Evolutionary conservation across 2,329 filamentous ascomycete species (phyloP).

Genomic region (Nannizzia gypsea): DNA sequence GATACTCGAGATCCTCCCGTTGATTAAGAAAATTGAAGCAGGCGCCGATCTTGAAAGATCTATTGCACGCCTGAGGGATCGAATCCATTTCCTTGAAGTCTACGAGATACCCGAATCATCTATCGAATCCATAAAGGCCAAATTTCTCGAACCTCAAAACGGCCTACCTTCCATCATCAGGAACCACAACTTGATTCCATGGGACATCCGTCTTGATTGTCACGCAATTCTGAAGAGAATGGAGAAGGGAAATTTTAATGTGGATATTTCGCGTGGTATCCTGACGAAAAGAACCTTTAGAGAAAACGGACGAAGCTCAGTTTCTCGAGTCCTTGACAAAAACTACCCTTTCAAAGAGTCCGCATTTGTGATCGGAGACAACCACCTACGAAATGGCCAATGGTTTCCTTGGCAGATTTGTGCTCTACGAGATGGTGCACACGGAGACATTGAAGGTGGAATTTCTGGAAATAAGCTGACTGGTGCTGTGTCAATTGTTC

Average conservation of each 20-base stretch:
- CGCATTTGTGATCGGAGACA: slow-evolving; percentile 10
- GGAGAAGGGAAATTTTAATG: slow-evolving; percentile 11
- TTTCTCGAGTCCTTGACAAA: slow-evolving; percentile 11
- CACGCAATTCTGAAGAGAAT: slow-evolving; percentile 10
- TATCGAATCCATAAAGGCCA: not conserved
- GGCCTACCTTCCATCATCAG: slow-evolving; percentile 12
- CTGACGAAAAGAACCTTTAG: not conserved
- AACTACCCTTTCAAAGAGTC: slow-evolving; percentile 7
- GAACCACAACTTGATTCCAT: slow-evolving; percentile 7
- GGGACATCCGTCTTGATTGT: slow-evolving; percentile 14
- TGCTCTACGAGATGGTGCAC: slow-evolving; percentile 20
- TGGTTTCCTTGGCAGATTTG: slow-evolving; percentile 17
- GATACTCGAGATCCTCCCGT: slow-evolving; percentile 5
- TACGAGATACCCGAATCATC: slow-evolving; percentile 6
- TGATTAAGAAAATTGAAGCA: slow-evolving; percentile 1
- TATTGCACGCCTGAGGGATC: slow-evolving; percentile 8
- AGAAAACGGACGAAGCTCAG: not conserved
- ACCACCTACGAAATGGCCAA: slow-evolving; percentile 19
- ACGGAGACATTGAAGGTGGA: slow-evolving; percentile 18
- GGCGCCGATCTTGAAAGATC: not conserved
- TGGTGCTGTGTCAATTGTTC: slow-evolving; percentile 46
- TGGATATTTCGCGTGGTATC: slow-evolving; percentile 11
- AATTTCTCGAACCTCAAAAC: slow-evolving; percentile 9
- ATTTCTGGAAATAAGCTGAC: slow-evolving; percentile 38
- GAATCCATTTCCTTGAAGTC: slow-evolving; percentile 11